These are phyloP conservation scores for Hirsutella thompsonii DNA, from an alignment of 2,329 filamentous ascomycete genomes.

Conservation along the genomic window DNA sequence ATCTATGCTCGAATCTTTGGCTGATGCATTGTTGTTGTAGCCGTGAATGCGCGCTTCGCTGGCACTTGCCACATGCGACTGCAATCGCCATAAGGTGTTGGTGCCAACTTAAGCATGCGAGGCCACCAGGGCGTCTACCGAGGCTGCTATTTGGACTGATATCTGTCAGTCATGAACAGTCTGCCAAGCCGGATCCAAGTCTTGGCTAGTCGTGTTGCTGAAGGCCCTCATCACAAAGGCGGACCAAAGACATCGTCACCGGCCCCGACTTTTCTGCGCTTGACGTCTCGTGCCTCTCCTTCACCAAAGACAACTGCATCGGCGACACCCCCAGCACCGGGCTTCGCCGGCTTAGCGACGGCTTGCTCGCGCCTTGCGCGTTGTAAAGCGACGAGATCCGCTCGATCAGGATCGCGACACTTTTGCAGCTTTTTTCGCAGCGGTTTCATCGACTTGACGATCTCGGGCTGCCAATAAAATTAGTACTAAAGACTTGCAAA, in stretches of 20 bases:
- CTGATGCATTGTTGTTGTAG: too few species aligned
- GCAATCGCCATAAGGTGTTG: too few species aligned
- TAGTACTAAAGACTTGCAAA: not conserved
- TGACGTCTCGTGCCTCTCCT: slow-evolving; percentile 23
- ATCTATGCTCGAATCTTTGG: too few species aligned
- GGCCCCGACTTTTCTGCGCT: slow-evolving; percentile 30
- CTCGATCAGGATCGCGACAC: slow-evolving; percentile 63
- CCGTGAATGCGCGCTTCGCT: too few species aligned
- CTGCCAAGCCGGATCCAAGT: too few species aligned
- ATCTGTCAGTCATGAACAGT: too few species aligned
- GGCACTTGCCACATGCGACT: too few species aligned
- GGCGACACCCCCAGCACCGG: slow-evolving; percentile 10
- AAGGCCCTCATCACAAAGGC: slow-evolving; percentile 16
- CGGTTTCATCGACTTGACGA: slow-evolving; percentile 33
- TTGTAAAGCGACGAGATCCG: slow-evolving; percentile 57
- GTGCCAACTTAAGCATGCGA: too few species aligned
- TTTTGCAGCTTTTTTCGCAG: slow-evolving; percentile 57
- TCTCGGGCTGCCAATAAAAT: slow-evolving; percentile 34
- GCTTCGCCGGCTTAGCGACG: slow-evolving; percentile 31
- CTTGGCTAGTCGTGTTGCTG: too few species aligned
- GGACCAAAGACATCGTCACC: slow-evolving; percentile 35
- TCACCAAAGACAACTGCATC: slow-evolving; percentile 36
- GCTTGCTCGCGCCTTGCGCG: slow-evolving; percentile 46
- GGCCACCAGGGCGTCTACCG: too few species aligned
- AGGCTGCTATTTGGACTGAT: too few species aligned